Base-by-base conservation (phyloP, 169 alveolate species). In the Nephromyces sp. region DNA sequence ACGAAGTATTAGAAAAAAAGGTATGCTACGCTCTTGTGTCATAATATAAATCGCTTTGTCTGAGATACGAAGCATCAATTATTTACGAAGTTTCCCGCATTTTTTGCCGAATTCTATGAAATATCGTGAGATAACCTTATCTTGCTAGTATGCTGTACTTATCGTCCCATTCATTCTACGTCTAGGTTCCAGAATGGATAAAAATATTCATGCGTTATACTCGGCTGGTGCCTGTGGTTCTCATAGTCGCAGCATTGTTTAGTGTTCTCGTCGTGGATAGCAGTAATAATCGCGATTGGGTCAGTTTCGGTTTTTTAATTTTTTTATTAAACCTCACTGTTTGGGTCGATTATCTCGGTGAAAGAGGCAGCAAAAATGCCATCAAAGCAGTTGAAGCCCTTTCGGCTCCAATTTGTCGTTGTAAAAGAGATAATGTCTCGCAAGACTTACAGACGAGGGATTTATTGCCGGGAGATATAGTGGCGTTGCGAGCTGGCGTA, bases 291-390 rank as follows among this genome's bases (percentile, higher is more conserved):
- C 80, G 80, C 1, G 85, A 77, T 35, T 94, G 92, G 68, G 83
- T 94, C 91, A 78, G 91, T 25, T 95, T 90, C 73, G 95, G 95
- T 29, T 66, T 89, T 70, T 91, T 93, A 6, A 84, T 93, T 27
- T 76, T 90, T 29, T 75, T 93, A 25, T 93, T 93, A 61, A 93
- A 90, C 64, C 61, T 88, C 57, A 86, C 89, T 66, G 95, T 93
- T 31, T 90, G 89, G 66, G 77, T 86, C 32, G 94, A 89, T 62
- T 82, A 90, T 52, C 76, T 93, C 28, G 84, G 84, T 21, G 87
- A 89, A 53, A 86, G 91, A 62, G 86, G 85, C 33, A 68, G 85
- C 61, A 89, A 92, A 78, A 93, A 93, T 52, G 93, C 93, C 31
- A 80, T 87, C 68, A 78, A 77, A 33, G 84, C 90, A 43, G 92